Conservation (phyloP, 1,284 basidiomycete genomes). For the Agroathelia rolfsii region DNA sequence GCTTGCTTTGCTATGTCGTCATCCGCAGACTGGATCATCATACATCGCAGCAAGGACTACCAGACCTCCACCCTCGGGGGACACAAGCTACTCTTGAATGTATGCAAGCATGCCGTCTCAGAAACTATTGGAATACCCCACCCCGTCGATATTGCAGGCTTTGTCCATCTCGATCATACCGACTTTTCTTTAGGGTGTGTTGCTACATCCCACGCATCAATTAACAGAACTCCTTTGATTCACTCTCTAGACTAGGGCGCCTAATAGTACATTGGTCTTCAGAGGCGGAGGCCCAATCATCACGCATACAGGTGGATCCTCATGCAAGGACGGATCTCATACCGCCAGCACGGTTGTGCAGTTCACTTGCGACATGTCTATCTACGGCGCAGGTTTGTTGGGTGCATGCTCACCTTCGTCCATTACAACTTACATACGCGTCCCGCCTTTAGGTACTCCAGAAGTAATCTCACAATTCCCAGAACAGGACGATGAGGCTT, state of each 20-base stretch:
- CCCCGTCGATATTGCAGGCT: slow-evolving; percentile 48
- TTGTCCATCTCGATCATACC: slow-evolving; percentile 49
- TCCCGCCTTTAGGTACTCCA: slow-evolving; percentile 31
- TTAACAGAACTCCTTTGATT: slow-evolving; percentile 1
- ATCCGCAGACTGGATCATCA: background rate
- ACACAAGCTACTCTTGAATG: slow-evolving; percentile 44
- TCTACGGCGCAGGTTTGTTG: slow-evolving; percentile 36
- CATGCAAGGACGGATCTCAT: slow-evolving; percentile 39
- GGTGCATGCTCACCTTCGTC: slow-evolving; percentile 1
- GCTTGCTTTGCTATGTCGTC: slow-evolving; percentile 8
- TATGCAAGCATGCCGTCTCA: slow-evolving; percentile 45
- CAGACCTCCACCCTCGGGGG: slow-evolving; percentile 37
- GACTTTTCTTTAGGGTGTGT: slow-evolving; percentile 68
- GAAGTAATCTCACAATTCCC: slow-evolving; percentile 52
- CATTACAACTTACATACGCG: background rate
- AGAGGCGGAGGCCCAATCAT: slow-evolving; percentile 36
- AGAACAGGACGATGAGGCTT: slow-evolving; percentile 43
- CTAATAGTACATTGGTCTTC: slow-evolving; percentile 50
- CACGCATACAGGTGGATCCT: slow-evolving; percentile 47
- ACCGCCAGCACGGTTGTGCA: slow-evolving; percentile 52
- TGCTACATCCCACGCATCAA: background rate
- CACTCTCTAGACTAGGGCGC: slow-evolving; percentile 28
- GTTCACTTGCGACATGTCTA: slow-evolving; percentile 55
- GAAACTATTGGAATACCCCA: slow-evolving; percentile 44
- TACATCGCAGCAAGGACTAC: slow-evolving; percentile 49